A percentile compares a stretch with the other conserved stretches of the same genome.
Conservation (phyloP, 768 basidiomycete species). For the Sarcodon aspratus region DNA sequence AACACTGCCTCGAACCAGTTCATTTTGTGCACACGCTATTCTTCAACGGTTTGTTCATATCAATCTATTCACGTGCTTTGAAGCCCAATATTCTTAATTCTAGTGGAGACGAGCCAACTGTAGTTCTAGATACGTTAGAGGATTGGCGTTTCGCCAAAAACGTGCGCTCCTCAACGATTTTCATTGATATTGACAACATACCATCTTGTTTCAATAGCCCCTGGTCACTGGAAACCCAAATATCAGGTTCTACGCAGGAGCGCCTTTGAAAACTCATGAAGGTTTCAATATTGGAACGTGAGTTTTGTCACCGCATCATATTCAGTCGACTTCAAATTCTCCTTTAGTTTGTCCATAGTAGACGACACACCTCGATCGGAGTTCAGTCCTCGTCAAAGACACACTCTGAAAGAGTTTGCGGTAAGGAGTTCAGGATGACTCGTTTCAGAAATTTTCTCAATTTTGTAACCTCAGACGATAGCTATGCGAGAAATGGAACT, state of each 20-base stretch:
- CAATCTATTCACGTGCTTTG: background rate
- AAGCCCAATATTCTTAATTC: slow-evolving; percentile 1
- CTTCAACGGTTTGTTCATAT: slow-evolving; percentile 48
- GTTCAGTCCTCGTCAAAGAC: slow-evolving; percentile 80
- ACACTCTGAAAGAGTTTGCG: slow-evolving; percentile 92
- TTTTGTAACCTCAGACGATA: slow-evolving; percentile 37
- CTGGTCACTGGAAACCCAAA: slow-evolving; percentile 53
- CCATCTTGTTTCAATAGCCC: slow-evolving; percentile 33
- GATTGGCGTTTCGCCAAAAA: slow-evolving; percentile 89
- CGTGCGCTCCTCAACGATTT: slow-evolving; percentile 29
- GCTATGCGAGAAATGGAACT: slow-evolving; percentile 94
- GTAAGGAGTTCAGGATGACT: slow-evolving; percentile 14
- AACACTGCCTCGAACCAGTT: slow-evolving; percentile 42
- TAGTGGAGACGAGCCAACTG: slow-evolving; percentile 80
- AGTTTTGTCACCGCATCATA: slow-evolving; percentile 12
- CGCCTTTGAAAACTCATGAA: slow-evolving; percentile 80
- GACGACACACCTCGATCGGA: slow-evolving; percentile 76
- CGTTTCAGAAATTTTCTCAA: background rate
- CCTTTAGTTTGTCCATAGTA: slow-evolving; percentile 64
- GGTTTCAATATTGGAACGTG: slow-evolving; percentile 85
- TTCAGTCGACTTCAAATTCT: background rate
- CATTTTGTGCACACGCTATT: slow-evolving; percentile 80
- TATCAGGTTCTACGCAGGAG: slow-evolving; percentile 86
- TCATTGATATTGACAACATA: background rate
- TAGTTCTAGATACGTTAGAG: slow-evolving; percentile 62